Base-by-base conservation (phyloP, 768 basidiomycete species). In the Rhizopogon salebrosus region DNA sequence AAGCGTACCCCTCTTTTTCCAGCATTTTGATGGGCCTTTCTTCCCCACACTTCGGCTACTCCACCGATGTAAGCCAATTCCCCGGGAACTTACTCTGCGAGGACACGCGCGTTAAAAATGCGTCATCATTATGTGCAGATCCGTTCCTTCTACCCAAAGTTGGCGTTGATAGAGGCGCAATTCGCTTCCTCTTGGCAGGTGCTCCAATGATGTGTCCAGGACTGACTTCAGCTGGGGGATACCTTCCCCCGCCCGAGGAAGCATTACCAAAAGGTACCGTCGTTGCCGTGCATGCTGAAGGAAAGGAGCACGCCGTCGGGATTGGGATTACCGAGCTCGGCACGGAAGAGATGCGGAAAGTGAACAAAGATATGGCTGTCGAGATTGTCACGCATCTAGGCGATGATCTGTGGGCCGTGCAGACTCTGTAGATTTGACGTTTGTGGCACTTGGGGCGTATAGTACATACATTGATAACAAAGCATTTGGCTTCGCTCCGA, bases 181-280 rank as follows among this genome's bases (percentile, higher is more conserved):
- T 99, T 72, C 90, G 95, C 31, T 99, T 98, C 72, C 80, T 99
- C 36, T 83, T 99, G 41, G 87, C 85, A 10, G 97, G 92, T 14
- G 92, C 92, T 23, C 85, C 88, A 72, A 94, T 95, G 89, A 95
- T 95, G 92, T 94, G 89, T 61, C 97, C 97, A 4, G 97, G 97
- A 20, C 74, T 99, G 51, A 95, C 97, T 24, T 98, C 95, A 34
- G 78, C 84, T 31, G 95, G 95, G 6, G 95, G 95, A 7, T 80
- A 80, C 61, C 81, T 98, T 0, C 95, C 95, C 0, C 82, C 90
- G 8, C 70, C 82, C 13, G 83, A 84, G 36, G 74, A 73, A 16
- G 83, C 79, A 3, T 71, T 98, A 35, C 79, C 83, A 22, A 80
- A 83, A 34, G 84, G 82, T n/a, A 73, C 80, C 0, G 76, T 89